Evolutionary conservation across 106 monocot genomes (phyloP), one percentile per base, ranked within the genome.

Genomic region (Vanilla planifolia): DNA sequence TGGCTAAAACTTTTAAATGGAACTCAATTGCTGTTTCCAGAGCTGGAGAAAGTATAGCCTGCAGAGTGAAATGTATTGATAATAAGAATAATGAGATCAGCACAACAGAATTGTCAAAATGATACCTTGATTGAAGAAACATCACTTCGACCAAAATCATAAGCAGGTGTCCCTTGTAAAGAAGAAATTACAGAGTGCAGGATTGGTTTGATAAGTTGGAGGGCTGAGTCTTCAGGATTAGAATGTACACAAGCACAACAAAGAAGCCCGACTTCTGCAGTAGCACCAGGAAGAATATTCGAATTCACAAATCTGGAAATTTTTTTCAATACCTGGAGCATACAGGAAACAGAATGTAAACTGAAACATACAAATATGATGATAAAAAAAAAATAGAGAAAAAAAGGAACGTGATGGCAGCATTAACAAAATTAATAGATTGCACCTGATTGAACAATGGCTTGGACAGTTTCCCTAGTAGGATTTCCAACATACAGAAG

Each of bases 251-350:
- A 96, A 33, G 96, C 84, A 84, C 87, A 88, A 75, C 91, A 91
- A 68, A 96, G 85, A 75, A 96, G 77, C 59, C 96, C 96, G 55
- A 98, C 70, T 62, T 98, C 96, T 70, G 84, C 56, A 58, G 78
- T 79, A 56, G 96, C 96, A 33, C 96, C 96, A 64, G 96, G 91
- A 73, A 98, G 91, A 59, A 88, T 79, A 77, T 85, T 98, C 55
- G 78, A 73, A 46, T 69, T 85, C 33, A 98, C 80, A 75, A 98
- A 98, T 61, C 85, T 98, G 32, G 91, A 73, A 63, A 98, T 84
- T 67, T 84, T 87, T 63, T 77, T 85, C 71, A 98, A 51, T 33
- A 77, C 79, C 98, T 98, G 73, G 27, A 70, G 66, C 35, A 57
- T 51, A 26, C 4, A 51, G 51, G 17, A 55, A 11, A 55, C 16